Conservation (phyloP, 306 rosid genomes). For the Inga leiocalycina region DNA sequence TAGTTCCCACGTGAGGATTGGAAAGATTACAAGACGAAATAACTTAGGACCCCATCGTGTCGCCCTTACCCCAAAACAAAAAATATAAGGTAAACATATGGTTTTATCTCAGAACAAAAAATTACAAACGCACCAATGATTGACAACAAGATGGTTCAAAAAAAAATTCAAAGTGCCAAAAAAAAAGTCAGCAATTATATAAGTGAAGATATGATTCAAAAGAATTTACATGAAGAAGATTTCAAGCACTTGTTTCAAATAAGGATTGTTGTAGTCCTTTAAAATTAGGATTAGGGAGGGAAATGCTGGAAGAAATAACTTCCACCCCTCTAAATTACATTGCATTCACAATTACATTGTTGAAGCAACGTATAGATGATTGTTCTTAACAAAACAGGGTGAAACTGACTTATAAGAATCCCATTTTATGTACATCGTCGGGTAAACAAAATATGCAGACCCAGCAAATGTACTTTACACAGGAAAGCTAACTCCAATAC, state of each 20-base stretch:
- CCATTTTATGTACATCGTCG: constrained; percentile 1
- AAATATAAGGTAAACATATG: background rate
- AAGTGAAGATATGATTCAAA: background rate
- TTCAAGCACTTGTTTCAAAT: background rate
- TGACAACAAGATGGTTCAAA: background rate
- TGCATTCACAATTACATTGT: constrained; percentile 3
- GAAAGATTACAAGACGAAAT: background rate
- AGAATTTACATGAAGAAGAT: background rate
- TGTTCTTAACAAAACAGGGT: background rate
- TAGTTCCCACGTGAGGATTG: background rate
- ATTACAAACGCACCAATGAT: background rate
- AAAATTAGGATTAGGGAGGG: constrained; percentile 8
- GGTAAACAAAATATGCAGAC: background rate
- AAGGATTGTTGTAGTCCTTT: background rate
- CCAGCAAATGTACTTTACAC: background rate
- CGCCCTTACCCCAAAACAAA: background rate
- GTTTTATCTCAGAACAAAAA: background rate
- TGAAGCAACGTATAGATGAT: background rate
- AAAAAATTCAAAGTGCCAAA: no score
- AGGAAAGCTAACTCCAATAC: constrained; percentile 23
- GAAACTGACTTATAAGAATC: constrained; percentile 9
- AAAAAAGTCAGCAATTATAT: background rate
- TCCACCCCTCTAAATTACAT: background rate
- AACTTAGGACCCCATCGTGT: background rate
- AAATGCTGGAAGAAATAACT: background rate